phyloP scores from a whole-genome alignment of 2,329 filamentous ascomycete species.

The Dactylellina parvicollis region DNA sequence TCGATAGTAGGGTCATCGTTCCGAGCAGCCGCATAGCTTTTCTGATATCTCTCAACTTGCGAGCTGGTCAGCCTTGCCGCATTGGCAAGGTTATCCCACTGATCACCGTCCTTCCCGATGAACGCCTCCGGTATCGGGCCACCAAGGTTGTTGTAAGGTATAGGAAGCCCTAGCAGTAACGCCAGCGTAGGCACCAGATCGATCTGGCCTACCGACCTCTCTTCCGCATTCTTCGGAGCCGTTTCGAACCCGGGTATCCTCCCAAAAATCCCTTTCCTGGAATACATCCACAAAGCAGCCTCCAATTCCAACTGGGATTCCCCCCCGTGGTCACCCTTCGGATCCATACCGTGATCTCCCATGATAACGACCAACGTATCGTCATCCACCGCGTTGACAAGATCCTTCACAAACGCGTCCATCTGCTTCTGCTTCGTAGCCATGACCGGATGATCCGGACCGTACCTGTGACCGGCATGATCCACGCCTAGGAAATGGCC shows the following conservation, averaged over 20 bases:
- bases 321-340: slow-evolving; percentile 96
- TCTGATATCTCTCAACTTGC: slow-evolving; percentile 88
- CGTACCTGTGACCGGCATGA: slow-evolving; percentile 95
- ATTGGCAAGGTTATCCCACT: slow-evolving; percentile 79
- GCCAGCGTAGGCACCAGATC: slow-evolving; percentile 93
- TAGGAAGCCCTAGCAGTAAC: slow-evolving; percentile 85
- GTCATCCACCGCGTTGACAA: slow-evolving; percentile 79
- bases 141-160: slow-evolving; percentile 95
- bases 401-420: slow-evolving; percentile 78
- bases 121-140: slow-evolving; percentile 95
- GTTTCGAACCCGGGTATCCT: slow-evolving; percentile 65
- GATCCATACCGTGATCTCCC: slow-evolving; percentile 99
- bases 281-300: slow-evolving; percentile 98
- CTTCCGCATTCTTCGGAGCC: slow-evolving; percentile 69
- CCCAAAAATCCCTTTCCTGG: slow-evolving; percentile 84
- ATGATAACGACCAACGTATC: slow-evolving; percentile 90
- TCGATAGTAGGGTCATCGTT: slow-evolving; percentile 72
- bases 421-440: slow-evolving; percentile 89
- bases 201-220: slow-evolving; percentile 83
- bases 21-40: slow-evolving; percentile 78
- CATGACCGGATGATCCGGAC: slow-evolving; percentile 92
- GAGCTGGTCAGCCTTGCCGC: slow-evolving; percentile 82
- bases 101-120: slow-evolving; percentile 72
- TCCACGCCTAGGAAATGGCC: slow-evolving; percentile 95
- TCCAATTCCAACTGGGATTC: slow-evolving; percentile 97